These are phyloP conservation scores for Mucor racemosus DNA, from an alignment of 371 early-diverging fungal species.

Conservation along the genomic window DNA sequence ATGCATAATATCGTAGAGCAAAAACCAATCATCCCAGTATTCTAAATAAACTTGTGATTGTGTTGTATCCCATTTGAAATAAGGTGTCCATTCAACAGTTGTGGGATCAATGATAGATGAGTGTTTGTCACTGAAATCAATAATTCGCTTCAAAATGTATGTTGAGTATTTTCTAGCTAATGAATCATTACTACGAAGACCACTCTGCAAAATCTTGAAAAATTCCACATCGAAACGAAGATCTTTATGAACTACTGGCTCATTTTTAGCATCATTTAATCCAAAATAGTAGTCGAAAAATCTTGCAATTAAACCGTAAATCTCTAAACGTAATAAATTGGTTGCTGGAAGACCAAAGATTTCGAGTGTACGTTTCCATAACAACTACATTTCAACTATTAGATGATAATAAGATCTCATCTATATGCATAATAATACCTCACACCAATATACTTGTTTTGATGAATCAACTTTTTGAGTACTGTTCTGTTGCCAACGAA, in stretches of 20 bases:
- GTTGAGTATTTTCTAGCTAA: slow-evolving; percentile 49
- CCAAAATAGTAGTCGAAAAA: slow-evolving; percentile 54
- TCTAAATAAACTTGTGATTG: slow-evolving; percentile 29
- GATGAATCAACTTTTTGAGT: slow-evolving; percentile 15
- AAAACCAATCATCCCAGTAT: slow-evolving; percentile 64
- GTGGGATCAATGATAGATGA: slow-evolving; percentile 7
- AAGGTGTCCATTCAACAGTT: slow-evolving; percentile 38
- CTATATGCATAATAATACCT: slow-evolving; percentile 23
- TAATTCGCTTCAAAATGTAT: slow-evolving; percentile 50
- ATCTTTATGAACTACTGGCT: slow-evolving; percentile 28
- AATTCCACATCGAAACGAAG: slow-evolving; percentile 47
- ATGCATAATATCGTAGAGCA: slow-evolving; percentile 62
- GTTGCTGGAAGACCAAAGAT: slow-evolving; percentile 55
- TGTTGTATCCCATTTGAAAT: slow-evolving; percentile 40
- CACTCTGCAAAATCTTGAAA: slow-evolving; percentile 52
- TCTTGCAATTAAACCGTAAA: slow-evolving; percentile 50
- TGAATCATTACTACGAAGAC: slow-evolving; percentile 47
- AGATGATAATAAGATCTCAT: too few relatives aligned
- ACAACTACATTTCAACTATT: slow-evolving; percentile 27
- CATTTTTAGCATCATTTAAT: slow-evolving; percentile 11
- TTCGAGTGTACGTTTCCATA: slow-evolving; percentile 49
- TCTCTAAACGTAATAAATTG: slow-evolving; percentile 47
- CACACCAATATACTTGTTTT: slow-evolving; percentile 35
- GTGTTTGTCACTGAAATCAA: slow-evolving; percentile 43
- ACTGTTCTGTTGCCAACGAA: slow-evolving; percentile 40